Evolutionary conservation across 345 rosid genomes (phyloP).

Genomic region (Eucalyptus camaldulensis): DNA sequence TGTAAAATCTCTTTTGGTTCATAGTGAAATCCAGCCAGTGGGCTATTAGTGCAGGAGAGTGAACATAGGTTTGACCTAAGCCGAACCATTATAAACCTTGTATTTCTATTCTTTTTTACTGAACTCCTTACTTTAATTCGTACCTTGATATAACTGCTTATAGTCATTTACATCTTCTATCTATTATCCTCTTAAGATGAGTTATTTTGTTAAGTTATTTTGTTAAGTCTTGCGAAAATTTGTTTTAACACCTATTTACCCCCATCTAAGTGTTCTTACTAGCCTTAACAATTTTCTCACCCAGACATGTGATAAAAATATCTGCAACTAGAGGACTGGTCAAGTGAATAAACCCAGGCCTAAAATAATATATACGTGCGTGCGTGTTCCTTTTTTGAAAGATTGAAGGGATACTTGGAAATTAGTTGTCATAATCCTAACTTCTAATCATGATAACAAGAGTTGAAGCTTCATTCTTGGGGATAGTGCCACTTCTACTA

Average conservation of each 20-base stretch:
- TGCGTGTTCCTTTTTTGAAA: background rate
- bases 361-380: background rate
- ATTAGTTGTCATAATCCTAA: background rate
- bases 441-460: background rate
- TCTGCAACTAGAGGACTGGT: background rate
- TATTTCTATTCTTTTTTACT: too few relatives aligned
- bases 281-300: background rate
- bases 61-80: accelerated
- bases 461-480: background rate
- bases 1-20: too few relatives aligned
- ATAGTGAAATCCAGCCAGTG: accelerated
- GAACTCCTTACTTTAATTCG: too few relatives aligned
- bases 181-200: too few relatives aligned
- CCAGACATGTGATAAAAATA: background rate
- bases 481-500: background rate
- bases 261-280: accelerated
- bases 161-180: too few relatives aligned
- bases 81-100: too few relatives aligned
- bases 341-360: background rate
- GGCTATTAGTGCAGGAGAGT: accelerated
- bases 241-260: too few relatives aligned
- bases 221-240: too few relatives aligned
- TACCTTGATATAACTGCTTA: accelerated
- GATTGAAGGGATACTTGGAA: background rate
- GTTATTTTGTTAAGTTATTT: too few relatives aligned